phyloP scores from a whole-genome alignment of 305 asterid genomes.

The Solanum hybrid region DNA sequence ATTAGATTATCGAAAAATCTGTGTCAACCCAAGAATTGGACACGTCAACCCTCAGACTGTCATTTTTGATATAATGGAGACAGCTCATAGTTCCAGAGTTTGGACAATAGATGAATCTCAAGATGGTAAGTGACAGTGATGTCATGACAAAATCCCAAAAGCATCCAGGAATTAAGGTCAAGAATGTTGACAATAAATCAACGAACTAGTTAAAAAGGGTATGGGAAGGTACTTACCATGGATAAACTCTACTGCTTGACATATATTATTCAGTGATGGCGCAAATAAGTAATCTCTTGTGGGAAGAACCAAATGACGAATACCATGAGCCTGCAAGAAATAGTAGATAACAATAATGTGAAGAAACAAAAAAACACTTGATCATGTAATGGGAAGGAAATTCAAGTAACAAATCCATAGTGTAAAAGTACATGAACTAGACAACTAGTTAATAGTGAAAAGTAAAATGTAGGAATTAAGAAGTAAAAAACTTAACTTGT shows the following conservation, averaged over 20 bases:
- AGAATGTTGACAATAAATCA: background rate
- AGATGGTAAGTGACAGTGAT: background rate
- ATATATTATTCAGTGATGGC: conserved; percentile 40
- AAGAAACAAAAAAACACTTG: background rate
- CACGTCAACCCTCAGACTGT: background rate
- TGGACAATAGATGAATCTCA: background rate
- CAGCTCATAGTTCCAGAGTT: background rate
- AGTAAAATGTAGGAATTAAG: background rate
- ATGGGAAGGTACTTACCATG: conserved; percentile 28
- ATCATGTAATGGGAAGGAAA: background rate
- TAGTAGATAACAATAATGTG: background rate
- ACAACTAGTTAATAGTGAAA: background rate
- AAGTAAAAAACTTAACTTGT: background rate
- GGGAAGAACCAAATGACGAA: conserved; percentile 49
- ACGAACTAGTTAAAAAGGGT: background rate
- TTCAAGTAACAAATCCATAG: background rate
- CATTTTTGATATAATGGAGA: background rate
- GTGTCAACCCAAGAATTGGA: background rate
- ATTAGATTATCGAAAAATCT: background rate
- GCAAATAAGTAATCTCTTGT: conserved; percentile 64
- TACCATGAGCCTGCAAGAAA: conserved; percentile 39
- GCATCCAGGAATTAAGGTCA: background rate
- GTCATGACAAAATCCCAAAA: background rate
- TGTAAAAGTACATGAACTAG: background rate
- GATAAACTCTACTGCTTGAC: conserved; percentile 50